Conservation (phyloP, 179 eudicot species). For the Beta macrorhiza region DNA sequence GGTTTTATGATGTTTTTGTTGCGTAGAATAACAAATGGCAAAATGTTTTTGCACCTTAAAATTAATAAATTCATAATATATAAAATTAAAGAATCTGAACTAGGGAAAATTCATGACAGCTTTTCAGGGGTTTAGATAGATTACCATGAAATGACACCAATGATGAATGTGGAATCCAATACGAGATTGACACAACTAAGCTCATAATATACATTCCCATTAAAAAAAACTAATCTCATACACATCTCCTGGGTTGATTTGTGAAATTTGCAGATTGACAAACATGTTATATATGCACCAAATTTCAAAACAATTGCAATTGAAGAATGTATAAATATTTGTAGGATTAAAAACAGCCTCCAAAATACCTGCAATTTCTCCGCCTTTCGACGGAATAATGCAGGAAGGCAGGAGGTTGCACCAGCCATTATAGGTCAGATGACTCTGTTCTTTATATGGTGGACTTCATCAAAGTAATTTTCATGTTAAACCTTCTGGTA, state of each 20-base stretch:
- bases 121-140: neutral
- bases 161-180: constrained; percentile 1
- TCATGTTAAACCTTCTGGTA: no score
- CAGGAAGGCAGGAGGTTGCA: constrained; percentile 30
- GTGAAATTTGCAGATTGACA: neutral
- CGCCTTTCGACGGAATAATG: constrained; percentile 29
- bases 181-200: constrained; percentile 21
- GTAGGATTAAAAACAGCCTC: constrained; percentile 5
- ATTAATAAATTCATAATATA: no score
- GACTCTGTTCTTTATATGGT: no score
- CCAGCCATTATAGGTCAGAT: constrained; percentile 5
- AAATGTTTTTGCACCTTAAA: neutral
- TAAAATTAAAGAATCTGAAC: no score
- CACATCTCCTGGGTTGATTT: neutral
- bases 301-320: neutral
- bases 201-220: no score
- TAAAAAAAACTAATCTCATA: neutral
- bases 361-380: constrained; percentile 36
- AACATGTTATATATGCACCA: neutral
- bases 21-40: neutral
- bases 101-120: no score
- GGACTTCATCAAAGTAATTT: no score
- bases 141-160: constrained; percentile 23
- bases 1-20: constrained; percentile 13
- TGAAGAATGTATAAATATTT: constrained; percentile 2